Conservation (phyloP, 345 rosid species). For the Arabidopsis arenosa region DNA sequence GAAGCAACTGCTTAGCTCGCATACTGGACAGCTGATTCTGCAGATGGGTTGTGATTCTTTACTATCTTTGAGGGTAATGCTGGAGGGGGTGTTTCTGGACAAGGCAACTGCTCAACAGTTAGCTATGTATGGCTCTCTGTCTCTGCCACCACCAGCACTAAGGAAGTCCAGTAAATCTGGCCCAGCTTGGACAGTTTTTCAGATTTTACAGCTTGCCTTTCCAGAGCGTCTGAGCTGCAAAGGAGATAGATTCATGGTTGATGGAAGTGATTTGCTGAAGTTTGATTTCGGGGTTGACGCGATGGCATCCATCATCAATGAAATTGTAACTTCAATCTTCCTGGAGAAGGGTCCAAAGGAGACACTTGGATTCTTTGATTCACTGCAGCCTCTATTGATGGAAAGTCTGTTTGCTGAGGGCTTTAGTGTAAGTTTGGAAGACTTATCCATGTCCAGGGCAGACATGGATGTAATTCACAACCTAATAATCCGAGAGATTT, state of each 20-base stretch:
- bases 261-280: constrained; percentile 60
- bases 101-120: constrained; percentile 70
- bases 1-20: constrained; percentile 93
- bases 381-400: constrained; percentile 86
- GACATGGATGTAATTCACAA: constrained; percentile 48
- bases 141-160: constrained; percentile 76
- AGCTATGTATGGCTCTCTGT: constrained; percentile 67
- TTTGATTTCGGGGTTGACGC: constrained; percentile 57
- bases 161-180: constrained; percentile 51
- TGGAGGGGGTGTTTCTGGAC: constrained; percentile 55
- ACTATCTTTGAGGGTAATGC: constrained; percentile 70
- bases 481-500: constrained; percentile 47
- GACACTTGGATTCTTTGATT: constrained; percentile 70
- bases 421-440: constrained; percentile 71
- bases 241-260: constrained; percentile 63
- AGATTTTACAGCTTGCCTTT: constrained; percentile 73
- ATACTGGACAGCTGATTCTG: constrained; percentile 77
- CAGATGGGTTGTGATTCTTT: constrained; percentile 79
- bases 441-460: constrained; percentile 62
- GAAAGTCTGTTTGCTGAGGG: constrained; percentile 72
- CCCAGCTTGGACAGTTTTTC: constrained; percentile 74
- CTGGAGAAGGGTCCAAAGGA: constrained; percentile 76
- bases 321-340: constrained; percentile 64
- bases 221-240: constrained; percentile 65
- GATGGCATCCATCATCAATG: constrained; percentile 58